Conservation (phyloP, 768 basidiomycete genomes). For the Tulasnella sp. region DNA sequence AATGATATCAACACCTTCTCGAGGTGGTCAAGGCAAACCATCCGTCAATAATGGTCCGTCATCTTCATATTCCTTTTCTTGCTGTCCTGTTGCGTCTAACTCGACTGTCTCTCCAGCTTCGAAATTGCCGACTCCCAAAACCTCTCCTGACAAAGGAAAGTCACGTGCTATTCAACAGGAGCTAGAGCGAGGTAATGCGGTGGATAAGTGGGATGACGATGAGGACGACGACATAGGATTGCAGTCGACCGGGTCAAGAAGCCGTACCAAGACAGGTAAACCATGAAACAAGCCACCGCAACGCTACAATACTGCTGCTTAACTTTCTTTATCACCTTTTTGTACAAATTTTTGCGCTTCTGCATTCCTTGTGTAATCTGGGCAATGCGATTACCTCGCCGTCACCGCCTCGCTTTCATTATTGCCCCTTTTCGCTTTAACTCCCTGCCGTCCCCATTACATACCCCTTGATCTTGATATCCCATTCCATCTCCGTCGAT, state of each 20-base stretch:
- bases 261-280: neutral
- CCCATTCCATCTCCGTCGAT: neutral
- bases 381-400: neutral
- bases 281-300: neutral
- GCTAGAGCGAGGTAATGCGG: conserved; percentile 8
- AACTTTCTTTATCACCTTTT: neutral
- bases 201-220: conserved; percentile 15
- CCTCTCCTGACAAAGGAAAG: neutral
- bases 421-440: neutral
- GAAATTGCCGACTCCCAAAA: neutral
- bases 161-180: conserved; percentile 12
- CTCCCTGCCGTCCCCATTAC: neutral
- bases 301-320: neutral
- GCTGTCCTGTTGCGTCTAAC: neutral
- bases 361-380: neutral
- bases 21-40: neutral
- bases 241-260: neutral
- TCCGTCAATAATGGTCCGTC: neutral
- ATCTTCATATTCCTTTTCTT: neutral
- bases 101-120: neutral
- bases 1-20: neutral
- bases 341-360: neutral
- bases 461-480: neutral
- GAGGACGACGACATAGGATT: neutral
- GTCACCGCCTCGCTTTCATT: neutral